Percentiles rank a stretch among this genome's conserved stretches.
phyloP scores from a whole-genome alignment of 2,329 filamentous ascomycete genomes.

The Botryosphaeria agaves region DNA sequence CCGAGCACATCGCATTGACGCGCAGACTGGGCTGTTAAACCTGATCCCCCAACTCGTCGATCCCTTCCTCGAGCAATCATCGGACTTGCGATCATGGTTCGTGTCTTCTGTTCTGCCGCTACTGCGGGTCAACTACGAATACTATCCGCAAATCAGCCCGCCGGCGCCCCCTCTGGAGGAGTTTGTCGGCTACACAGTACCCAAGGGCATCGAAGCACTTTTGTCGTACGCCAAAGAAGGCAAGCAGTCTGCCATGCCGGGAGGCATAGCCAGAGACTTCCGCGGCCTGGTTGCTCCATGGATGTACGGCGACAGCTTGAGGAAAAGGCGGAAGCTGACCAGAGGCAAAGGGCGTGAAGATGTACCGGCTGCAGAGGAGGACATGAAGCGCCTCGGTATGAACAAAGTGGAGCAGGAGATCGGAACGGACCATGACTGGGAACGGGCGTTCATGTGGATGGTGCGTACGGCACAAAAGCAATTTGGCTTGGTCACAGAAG shows the following conservation, averaged over 20 bases:
- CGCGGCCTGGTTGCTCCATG: conserved; percentile 54
- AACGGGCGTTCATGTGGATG: conserved; percentile 52
- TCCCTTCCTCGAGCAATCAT: conserved; percentile 47
- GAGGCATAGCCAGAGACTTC: conserved; percentile 42
- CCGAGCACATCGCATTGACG: conserved; percentile 50
- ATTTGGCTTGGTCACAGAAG: conserved; percentile 44
- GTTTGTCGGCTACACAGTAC: conserved; percentile 45
- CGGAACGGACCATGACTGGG: conserved; percentile 44
- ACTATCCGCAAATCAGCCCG: conserved; percentile 39
- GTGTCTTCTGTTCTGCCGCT: conserved; percentile 53
- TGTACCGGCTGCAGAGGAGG: conserved; percentile 2
- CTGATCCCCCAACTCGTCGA: conserved; percentile 48
- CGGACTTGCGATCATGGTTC: conserved; percentile 48
- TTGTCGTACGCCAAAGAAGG: conserved; percentile 36
- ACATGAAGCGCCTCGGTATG: conserved; percentile 10
- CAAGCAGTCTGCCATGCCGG: conserved; percentile 14
- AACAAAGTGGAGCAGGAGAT: conserved; percentile 10
- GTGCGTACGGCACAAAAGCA: conserved; percentile 38
- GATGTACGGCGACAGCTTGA: conserved; percentile 48
- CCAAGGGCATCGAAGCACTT: conserved; percentile 41
- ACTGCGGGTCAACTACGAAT: conserved; percentile 50
- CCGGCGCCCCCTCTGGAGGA: conserved; percentile 37
- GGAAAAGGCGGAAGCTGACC: conserved; percentile 32
- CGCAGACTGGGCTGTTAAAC: conserved; percentile 53
- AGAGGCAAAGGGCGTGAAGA: conserved; percentile 5